These are phyloP conservation scores for Fonsecaea multimorphosa DNA, from an alignment of 2,329 filamentous ascomycete species.

Conservation along the genomic window DNA sequence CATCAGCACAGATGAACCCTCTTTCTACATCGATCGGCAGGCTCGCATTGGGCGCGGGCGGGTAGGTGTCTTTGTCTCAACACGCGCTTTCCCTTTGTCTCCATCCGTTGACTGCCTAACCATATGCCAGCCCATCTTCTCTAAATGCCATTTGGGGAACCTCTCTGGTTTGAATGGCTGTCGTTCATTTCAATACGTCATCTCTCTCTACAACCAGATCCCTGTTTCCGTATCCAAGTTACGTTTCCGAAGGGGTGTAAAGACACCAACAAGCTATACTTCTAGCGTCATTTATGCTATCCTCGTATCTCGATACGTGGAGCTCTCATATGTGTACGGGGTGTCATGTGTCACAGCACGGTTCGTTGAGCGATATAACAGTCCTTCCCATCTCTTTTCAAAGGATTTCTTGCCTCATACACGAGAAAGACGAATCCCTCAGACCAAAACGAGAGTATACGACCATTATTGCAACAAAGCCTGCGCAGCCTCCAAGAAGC, in stretches of 20 bases:
- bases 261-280: not conserved
- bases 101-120: not conserved
- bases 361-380: not conserved
- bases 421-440: not conserved
- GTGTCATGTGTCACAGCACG: not conserved
- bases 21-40: not conserved
- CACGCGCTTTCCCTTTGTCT: not conserved
- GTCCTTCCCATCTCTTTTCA: not conserved
- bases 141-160: not conserved
- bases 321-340: not conserved
- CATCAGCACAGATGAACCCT: not conserved
- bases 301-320: too few relatives aligned
- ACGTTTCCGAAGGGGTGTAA: not conserved
- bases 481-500: not conserved
- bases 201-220: not conserved
- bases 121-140: not conserved
- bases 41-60: not conserved
- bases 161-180: not conserved
- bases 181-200: not conserved
- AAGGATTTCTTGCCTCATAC: not conserved
- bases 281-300: not conserved
- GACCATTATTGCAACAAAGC: not conserved
- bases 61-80: not conserved
- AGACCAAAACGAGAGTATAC: not conserved
- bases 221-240: not conserved